phyloP scores from a whole-genome alignment of 345 rosid genomes.

The Aethionema arabicum region DNA sequence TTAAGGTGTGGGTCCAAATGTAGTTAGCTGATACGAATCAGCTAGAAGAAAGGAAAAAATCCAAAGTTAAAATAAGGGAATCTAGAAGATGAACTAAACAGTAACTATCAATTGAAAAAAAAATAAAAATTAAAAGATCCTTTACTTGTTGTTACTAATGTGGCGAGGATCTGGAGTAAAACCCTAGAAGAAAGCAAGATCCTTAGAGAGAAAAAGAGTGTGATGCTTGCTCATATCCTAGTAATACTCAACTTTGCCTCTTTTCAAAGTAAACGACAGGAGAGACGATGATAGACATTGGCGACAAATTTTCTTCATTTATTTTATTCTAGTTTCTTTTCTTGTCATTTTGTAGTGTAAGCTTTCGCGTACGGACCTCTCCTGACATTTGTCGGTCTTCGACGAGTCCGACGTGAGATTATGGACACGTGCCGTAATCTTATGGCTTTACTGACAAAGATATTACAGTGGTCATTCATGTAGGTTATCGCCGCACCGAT shows the following conservation, averaged over 20 bases:
- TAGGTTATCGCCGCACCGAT: not conserved
- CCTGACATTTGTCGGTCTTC: constrained; percentile 24
- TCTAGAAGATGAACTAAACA: constrained; percentile 28
- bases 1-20: not conserved
- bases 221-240: constrained; percentile 10
- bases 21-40: constrained; percentile 14
- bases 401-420: constrained; percentile 9
- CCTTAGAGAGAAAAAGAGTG: constrained; percentile 21
- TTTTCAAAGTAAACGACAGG: constrained; percentile 29
- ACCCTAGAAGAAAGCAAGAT: constrained; percentile 10
- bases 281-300: constrained; percentile 19
- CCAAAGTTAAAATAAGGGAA: not conserved
- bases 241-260: constrained; percentile 30
- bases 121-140: constrained; percentile 11
- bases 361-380: constrained; percentile 8
- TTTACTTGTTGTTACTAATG: constrained; percentile 29
- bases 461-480: not conserved
- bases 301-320: not conserved
- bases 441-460: not conserved
- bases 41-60: not conserved
- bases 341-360: not conserved
- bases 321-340: not conserved
- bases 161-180: constrained; percentile 11
- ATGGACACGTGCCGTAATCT: constrained; percentile 24
- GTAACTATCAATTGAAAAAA: constrained; percentile 15